A percentile compares a stretch with the other conserved stretches of the same genome.
Evolutionary conservation across 116 monocot genomes (phyloP).

Genomic region (Trichopus zeylanicus): DNA sequence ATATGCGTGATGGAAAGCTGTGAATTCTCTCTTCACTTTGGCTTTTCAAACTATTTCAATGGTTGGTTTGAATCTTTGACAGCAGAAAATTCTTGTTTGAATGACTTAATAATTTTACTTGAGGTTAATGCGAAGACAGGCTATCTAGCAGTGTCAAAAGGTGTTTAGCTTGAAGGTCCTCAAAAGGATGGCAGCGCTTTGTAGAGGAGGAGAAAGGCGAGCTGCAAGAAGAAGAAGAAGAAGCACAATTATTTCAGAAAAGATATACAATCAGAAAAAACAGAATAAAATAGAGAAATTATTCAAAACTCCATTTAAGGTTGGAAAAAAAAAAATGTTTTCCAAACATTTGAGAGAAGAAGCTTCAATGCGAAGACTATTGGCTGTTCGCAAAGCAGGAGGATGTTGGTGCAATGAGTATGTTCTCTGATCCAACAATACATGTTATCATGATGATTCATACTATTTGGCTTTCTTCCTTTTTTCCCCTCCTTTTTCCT

Average conservation of each 20-base stretch:
- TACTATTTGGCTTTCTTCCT: conserved; percentile 9
- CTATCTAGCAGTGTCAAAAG: conserved; percentile 10
- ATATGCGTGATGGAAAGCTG: not conserved
- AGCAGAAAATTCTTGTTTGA: not conserved
- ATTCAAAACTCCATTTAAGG: conserved; percentile 8
- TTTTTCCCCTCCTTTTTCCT: conserved; percentile 1
- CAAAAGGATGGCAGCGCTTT: conserved; percentile 33
- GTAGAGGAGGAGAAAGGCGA: conserved; percentile 33
- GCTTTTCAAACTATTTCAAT: not conserved
- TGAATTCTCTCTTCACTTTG: not conserved
- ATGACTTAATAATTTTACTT: not conserved
- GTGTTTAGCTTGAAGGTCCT: conserved; percentile 22
- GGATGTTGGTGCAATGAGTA: conserved; percentile 34
- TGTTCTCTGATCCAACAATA: conserved; percentile 20
- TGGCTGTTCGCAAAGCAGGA: conserved; percentile 13
- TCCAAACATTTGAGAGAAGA: no score
- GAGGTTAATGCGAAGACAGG: conserved; percentile 1
- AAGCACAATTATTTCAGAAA: no score
- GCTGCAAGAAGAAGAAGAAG: no score
- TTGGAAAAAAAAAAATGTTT: not conserved
- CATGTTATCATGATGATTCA: conserved; percentile 9
- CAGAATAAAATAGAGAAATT: no score
- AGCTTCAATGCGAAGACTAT: conserved; percentile 17
- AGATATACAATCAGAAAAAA: no score
- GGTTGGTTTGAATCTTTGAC: not conserved